phyloP scores from a whole-genome alignment of 441 rosid genomes.

The Pelargonium fulgidum region DNA sequence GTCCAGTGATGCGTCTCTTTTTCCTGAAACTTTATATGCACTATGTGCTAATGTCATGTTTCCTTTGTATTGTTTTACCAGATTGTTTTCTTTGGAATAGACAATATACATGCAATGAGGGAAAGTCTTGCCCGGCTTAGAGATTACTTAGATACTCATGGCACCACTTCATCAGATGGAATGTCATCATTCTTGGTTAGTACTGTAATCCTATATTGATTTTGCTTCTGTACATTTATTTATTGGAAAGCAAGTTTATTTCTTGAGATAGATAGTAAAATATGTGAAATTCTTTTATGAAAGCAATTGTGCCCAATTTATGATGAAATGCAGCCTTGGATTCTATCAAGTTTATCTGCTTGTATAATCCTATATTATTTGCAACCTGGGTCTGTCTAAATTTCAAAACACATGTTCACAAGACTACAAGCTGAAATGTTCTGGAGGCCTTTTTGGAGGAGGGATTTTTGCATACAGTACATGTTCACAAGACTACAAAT shows the following conservation, averaged over 20 bases:
- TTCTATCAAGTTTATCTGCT: not conserved
- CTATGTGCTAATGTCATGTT: slow-evolving; percentile 15
- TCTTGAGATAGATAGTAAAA: not conserved
- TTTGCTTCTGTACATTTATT: not conserved
- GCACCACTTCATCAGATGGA: slow-evolving; percentile 96
- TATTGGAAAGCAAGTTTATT: not conserved
- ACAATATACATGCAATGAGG: slow-evolving; percentile 98
- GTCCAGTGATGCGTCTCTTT: slow-evolving; percentile 23
- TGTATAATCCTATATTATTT: too few relatives aligned
- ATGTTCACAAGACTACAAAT: not conserved
- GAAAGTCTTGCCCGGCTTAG: slow-evolving; percentile 96
- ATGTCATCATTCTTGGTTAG: slow-evolving; percentile 93
- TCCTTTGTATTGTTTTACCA: slow-evolving; percentile 27
- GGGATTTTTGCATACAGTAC: not conserved
- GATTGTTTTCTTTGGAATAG: slow-evolving; percentile 97
- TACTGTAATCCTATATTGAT: slow-evolving; percentile 18
- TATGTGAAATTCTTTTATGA: slow-evolving; percentile 1
- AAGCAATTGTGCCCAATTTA: not conserved
- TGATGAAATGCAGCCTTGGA: not conserved
- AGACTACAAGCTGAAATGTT: too few relatives aligned
- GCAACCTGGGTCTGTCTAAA: too few relatives aligned
- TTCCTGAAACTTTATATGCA: slow-evolving; percentile 14
- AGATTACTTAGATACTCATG: slow-evolving; percentile 94
- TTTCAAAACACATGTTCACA: too few relatives aligned
- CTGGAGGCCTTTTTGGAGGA: not conserved